Evolutionary conservation across 495 filamentous ascomycete genomes (phyloP), one percentile per base, ranked within the genome.

Genomic region (Opeltia flavorubescens): DNA sequence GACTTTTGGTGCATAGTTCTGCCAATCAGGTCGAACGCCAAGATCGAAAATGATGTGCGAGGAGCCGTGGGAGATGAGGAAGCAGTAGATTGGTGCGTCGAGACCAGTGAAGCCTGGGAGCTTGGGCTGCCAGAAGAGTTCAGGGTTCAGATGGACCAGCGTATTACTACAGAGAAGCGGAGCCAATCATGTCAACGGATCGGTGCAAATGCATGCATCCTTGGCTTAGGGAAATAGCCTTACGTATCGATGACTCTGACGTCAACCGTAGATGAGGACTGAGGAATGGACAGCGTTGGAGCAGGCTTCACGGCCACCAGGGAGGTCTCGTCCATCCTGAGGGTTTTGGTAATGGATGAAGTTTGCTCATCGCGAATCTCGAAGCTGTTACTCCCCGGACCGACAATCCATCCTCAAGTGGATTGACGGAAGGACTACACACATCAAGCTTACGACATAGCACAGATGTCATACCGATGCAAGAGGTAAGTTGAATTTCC

Each of bases 11-110:
- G 69, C 54, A 38, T 64, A 58, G 13, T 68, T 72, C 39, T 57
- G 46, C 55, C 56, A 67, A 51, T 80, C 74, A 46, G 74, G 75
- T 20, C 67, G 65, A 4, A 75, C 56, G 20, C 76, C 78, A 1
- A 80, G 66, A 54, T 82, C 79, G 50, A 78, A 81, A 13, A 83
- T n/a, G n/a, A n/a, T n/a, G n/a, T n/a, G n/a, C n/a, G n/a, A n/a
- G n/a, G n/a, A n/a, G 27, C 28, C 23, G 12, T 48, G 30, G 1
- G 30, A 38, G 7, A 49, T 29, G 5, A 49, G 38, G 26, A 49
- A 49, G 24, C 36, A 49, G 47, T 43, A 49, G 9, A 43, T 26
- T 8, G 47, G 47, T 1, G 36, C 35, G 35, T 49, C 20, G 5
- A 49, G n/a, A 12, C 38, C 36, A 26, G 36, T 15, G 38, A 49